These are phyloP conservation scores for Agaricus subrufescens DNA, from an alignment of 768 basidiomycete genomes.

Conservation along the genomic window DNA sequence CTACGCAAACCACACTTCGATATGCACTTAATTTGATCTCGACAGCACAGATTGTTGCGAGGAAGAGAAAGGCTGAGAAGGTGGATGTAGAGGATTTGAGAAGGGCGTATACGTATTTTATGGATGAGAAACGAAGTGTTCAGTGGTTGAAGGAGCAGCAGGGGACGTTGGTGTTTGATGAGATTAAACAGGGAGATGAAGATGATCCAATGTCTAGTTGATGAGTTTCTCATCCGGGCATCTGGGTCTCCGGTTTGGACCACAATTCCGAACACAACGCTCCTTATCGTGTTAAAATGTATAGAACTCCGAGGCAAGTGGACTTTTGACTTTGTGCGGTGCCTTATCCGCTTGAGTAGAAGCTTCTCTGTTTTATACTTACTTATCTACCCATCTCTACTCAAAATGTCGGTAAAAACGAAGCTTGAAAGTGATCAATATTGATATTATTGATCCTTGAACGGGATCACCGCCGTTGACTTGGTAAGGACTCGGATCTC, in stretches of 20 bases:
- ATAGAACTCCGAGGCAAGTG: no score
- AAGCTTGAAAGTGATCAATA: no score
- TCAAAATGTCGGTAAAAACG: no score
- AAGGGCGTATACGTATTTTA: conserved; percentile 83
- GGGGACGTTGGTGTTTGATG: conserved; percentile 70
- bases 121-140: conserved; percentile 90
- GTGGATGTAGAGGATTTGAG: conserved; percentile 87
- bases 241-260: neutral
- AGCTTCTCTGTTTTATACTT: no score
- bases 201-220: conserved; percentile 21
- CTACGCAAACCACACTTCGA: conserved; percentile 82
- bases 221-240: neutral
- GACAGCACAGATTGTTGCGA: conserved; percentile 81
- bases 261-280: no score
- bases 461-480: no score
- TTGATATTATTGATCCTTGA: no score
- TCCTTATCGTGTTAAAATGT: no score
- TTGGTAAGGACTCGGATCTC: no score
- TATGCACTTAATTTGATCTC: conserved; percentile 96
- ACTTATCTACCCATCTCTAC: no score
- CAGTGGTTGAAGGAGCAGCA: conserved; percentile 89
- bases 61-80: conserved; percentile 71
- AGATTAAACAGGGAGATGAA: conserved; percentile 36
- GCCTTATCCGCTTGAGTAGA: no score
- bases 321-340: no score